phyloP scores from a whole-genome alignment of 129 eudicot genomes.

The Lactuca saligna region DNA sequence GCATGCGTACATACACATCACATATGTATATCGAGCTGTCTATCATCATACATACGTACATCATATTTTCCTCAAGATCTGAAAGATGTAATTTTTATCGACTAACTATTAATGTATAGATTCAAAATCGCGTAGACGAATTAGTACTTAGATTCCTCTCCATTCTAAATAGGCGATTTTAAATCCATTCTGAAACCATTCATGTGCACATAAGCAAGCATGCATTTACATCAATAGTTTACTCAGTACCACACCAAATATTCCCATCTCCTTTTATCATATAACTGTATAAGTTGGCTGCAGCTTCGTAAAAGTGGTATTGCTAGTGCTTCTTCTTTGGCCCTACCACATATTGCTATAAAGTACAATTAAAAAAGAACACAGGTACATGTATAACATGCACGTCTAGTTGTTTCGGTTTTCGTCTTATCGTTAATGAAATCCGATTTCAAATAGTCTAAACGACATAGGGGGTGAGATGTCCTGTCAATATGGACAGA shows the following conservation, averaged over 20 bases:
- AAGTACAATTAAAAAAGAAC: background rate
- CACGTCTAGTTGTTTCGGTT: background rate
- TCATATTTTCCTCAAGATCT: too few relatives aligned
- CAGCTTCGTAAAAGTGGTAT: constrained; percentile 8
- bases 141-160: background rate
- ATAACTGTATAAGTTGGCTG: constrained; percentile 22
- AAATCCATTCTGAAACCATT: constrained; percentile 24
- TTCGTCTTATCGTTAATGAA: background rate
- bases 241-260: constrained; percentile 3
- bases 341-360: constrained; percentile 30
- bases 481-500: background rate
- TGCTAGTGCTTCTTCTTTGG: constrained; percentile 18
- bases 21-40: background rate
- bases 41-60: background rate
- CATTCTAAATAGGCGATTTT: background rate
- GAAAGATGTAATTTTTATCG: background rate
- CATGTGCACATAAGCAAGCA: constrained; percentile 9
- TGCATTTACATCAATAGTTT: constrained; percentile 8
- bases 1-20: background rate
- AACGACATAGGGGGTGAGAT: background rate
- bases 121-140: background rate
- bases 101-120: background rate
- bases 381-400: background rate
- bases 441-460: background rate
- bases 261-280: constrained; percentile 20